Conservation (phyloP, 2,329 filamentous ascomycete genomes). For the Botrytis deweyae region DNA sequence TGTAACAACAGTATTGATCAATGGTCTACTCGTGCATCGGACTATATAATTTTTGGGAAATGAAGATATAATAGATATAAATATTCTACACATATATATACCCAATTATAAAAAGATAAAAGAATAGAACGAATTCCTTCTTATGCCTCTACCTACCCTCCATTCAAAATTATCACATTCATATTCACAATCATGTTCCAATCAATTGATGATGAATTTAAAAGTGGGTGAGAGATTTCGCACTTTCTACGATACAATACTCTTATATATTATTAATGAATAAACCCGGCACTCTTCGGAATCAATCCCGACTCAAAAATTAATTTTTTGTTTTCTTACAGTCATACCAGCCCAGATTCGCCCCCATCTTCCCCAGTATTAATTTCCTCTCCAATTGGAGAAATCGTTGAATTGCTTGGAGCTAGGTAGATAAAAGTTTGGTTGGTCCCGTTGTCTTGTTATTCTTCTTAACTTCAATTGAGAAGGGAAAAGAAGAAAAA, state of each 20-base stretch:
- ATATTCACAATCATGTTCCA: neutral
- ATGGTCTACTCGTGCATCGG: neutral
- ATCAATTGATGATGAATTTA: neutral
- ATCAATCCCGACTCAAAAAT: neutral
- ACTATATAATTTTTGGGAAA: neutral
- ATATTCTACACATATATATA: neutral
- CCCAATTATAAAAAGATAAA: neutral
- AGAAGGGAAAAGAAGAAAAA: neutral
- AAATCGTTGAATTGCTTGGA: neutral
- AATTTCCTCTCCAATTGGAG: neutral
- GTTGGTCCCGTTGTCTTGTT: neutral
- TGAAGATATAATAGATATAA: neutral
- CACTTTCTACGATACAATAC: neutral
- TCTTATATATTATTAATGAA: neutral
- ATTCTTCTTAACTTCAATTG: neutral
- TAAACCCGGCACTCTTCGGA: neutral
- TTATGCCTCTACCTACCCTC: neutral
- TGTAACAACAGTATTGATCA: neutral
- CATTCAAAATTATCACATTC: too few relatives aligned
- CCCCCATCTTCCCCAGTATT: neutral
- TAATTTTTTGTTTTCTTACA: neutral
- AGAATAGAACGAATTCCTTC: neutral
- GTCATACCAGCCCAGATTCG: neutral
- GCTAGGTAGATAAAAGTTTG: neutral
- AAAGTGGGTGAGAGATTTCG: neutral